These are phyloP conservation scores for Rhodotorula diobovata DNA, from an alignment of 768 basidiomycete genomes.

Conservation along the genomic window DNA sequence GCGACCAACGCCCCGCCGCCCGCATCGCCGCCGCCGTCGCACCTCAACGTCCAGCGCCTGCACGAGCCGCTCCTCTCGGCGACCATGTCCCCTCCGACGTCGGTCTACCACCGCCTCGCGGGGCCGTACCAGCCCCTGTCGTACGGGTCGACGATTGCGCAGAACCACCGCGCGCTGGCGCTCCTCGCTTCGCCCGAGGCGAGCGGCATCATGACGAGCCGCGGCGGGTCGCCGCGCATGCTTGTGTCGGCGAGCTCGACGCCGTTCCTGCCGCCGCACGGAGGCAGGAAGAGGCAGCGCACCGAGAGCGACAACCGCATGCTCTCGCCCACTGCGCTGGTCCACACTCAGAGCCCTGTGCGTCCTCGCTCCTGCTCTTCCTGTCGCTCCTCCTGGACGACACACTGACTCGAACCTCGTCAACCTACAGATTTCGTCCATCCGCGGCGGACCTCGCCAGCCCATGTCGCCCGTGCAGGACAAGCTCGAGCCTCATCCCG, in stretches of 20 bases:
- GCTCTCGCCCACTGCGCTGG: slow-evolving; percentile 22
- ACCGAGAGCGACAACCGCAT: slow-evolving; percentile 30
- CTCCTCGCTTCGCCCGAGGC: slow-evolving; percentile 38
- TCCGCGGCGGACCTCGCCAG: slow-evolving; percentile 31
- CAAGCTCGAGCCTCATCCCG: slow-evolving; percentile 10
- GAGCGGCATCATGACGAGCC: slow-evolving; percentile 32
- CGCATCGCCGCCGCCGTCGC: neutral
- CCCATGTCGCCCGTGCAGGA: slow-evolving; percentile 35
- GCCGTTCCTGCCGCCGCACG: slow-evolving; percentile 18
- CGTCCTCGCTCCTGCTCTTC: neutral
- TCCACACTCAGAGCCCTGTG: slow-evolving; percentile 38
- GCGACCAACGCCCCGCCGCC: neutral
- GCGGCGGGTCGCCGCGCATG: slow-evolving; percentile 12
- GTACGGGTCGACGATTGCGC: slow-evolving; percentile 3
- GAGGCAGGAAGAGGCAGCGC: slow-evolving; percentile 1
- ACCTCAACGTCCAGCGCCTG: neutral
- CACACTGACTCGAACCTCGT: neutral
- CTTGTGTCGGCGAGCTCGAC: neutral
- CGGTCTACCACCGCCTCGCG: slow-evolving; percentile 41
- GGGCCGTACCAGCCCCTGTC: slow-evolving; percentile 42
- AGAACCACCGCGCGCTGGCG: slow-evolving; percentile 33
- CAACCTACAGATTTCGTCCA: slow-evolving; percentile 27
- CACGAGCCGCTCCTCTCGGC: slow-evolving; percentile 25
- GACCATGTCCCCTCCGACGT: slow-evolving; percentile 40
- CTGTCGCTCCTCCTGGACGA: too few species aligned